Base-by-base conservation (phyloP, 1,284 basidiomycete genomes). In the Cryptococcus sp. region DNA sequence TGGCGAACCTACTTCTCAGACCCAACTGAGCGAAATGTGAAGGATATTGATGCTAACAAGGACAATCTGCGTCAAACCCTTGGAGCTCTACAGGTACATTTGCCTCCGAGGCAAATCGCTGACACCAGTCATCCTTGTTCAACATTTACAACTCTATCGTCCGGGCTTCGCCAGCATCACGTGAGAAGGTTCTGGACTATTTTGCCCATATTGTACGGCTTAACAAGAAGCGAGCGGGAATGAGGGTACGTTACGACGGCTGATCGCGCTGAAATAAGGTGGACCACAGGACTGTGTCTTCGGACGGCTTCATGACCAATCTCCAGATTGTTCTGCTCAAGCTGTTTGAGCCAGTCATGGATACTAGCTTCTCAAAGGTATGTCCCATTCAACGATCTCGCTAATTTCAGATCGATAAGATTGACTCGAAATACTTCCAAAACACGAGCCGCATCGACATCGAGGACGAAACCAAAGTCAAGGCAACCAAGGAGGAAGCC, bases 311-410 rank as follows among this genome's bases (percentile, higher is more conserved):
- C 75, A 89, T 98, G 86, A 82, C 90, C 55, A 98, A 98, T 64
- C 64, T 94, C 37, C 89, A 93, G 66, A 82, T 82, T 36, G 78
- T 96, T 18, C 75, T 98, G 22, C 78, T 93, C 40, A 83, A 85
- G 19, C 89, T 99, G 62, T 87, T 91, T n/a, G 90, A 92, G 61
- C 96, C 96, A 0, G 97, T 98, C 69, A 91, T 98, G 81, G 94
- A 98, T 71, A 84, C 88, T 0, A 83, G 82, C 50, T 94, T 86
- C 65, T 84, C 85, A 48, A 98, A 98, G 81, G 90, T 86, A 62
- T 45, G 75, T 49, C 18, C 11, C 21, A 11, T 11, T 49, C 14
- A 7, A 22, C 5, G 1, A 4, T 34, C 5, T 36, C 40, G 9
- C 28, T 51, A 40, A 39, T 50, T 21, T 34, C 58, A 93, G 88